Evolutionary conservation across 345 rosid genomes (phyloP), one percentile per base, ranked within the genome.

Genomic region (Eucalyptus camaldulensis): DNA sequence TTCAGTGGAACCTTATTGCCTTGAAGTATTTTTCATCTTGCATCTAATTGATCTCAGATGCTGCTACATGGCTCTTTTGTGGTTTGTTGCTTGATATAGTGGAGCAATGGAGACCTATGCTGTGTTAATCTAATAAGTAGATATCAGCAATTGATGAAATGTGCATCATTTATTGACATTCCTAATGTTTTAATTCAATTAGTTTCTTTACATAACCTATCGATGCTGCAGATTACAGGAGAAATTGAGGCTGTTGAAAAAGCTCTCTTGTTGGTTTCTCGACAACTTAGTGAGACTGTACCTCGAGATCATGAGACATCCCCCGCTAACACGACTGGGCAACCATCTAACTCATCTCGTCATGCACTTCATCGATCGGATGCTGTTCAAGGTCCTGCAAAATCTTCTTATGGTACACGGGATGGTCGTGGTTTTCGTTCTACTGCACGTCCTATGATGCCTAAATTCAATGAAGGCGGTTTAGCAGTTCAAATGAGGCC

Each of bases 251-350:
- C 95, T n/a, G 95, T 95, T 88, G 91, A 92, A 90, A 96, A 92
- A 92, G 98, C 96, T 80, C 92, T 95, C 87, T 93, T 88, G 86
- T 92, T 91, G 49, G 91, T 95, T 92, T 93, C 96, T 88, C 94
- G 90, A 87, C 94, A 94, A 86, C 94, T 96, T 89, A 89, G 94
- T 90, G 96, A 93, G 24, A 94, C 91, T 90, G 92, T 92, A 58
- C 92, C 90, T 49, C 90, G 91, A 88, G 94, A 93, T 91, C 90
- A 89, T 50, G 95, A 94, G 51, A 51, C 93, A 49, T 91, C 86
- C 86, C 89, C 90, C 58, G 88, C 88, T 89, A 93, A 90, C 85
- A 51, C 91, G 87, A 86, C 90, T n/a, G 94, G 95, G 69, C 90
- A 89, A 86, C 90, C 94, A 54, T 93, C 92, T 56, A 89, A 94